These are phyloP conservation scores for Pestalotiopsis sp. DNA, from an alignment of 2,329 filamentous ascomycete genomes.

Conservation along the genomic window DNA sequence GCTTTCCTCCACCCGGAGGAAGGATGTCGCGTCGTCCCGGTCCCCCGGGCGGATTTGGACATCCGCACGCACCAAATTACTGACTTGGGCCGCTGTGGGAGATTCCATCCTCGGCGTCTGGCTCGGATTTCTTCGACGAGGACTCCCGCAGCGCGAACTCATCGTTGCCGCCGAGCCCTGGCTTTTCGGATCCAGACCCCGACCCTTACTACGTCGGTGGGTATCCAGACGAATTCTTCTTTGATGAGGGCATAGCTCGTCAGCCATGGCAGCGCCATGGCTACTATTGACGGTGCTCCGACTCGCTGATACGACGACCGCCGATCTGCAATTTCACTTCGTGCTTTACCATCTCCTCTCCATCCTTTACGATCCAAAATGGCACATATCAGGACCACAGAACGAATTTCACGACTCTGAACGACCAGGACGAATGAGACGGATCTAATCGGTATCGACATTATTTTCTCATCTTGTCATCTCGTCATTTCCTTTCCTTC, in stretches of 20 bases:
- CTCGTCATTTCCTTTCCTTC: neutral
- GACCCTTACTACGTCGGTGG: neutral
- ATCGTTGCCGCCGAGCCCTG: constrained; percentile 7
- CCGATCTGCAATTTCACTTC: neutral
- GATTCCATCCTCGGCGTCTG: constrained; percentile 6
- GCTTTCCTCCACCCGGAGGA: neutral
- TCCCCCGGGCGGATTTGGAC: neutral
- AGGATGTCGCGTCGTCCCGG: neutral
- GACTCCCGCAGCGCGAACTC: constrained; percentile 10
- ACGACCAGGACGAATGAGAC: neutral
- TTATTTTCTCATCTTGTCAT: neutral
- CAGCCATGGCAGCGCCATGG: neutral
- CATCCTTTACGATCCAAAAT: neutral
- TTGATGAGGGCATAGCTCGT: neutral
- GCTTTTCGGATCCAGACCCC: neutral
- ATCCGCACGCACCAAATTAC: neutral
- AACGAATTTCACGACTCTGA: constrained; percentile 1
- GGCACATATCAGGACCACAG: neutral
- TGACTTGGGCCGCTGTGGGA: constrained; percentile 14
- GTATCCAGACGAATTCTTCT: neutral
- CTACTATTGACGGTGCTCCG: neutral
- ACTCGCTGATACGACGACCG: neutral
- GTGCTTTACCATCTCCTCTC: neutral
- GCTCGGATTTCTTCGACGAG: constrained; percentile 10
- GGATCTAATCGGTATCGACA: neutral